phyloP scores from a whole-genome alignment of 169 alveolate species.

The Miamiensis avidus region DNA sequence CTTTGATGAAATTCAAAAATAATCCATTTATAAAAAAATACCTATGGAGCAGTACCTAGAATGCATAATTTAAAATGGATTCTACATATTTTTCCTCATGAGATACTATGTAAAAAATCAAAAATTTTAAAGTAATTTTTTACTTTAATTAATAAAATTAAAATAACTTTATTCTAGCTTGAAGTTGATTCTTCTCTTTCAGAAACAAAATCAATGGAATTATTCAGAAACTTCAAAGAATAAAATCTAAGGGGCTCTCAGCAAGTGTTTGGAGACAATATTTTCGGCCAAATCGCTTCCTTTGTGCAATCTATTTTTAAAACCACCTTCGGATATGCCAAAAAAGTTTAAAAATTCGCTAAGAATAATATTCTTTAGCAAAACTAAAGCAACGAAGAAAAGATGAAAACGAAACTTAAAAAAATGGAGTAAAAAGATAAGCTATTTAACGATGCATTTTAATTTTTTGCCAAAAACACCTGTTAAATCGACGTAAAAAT shows the following conservation, averaged over 20 bases:
- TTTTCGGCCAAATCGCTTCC: conserved; percentile 16
- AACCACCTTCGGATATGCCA: conserved; percentile 44
- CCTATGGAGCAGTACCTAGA: conserved; percentile 2
- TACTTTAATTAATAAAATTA: neutral
- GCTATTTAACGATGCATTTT: conserved; percentile 37
- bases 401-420: conserved; percentile 47
- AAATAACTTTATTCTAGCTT: neutral
- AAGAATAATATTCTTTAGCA: conserved; percentile 32
- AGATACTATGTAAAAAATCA: conserved; percentile 38
- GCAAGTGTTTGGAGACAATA: conserved; percentile 4
- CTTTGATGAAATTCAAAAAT: conserved; percentile 5
- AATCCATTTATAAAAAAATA: neutral
- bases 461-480: conserved; percentile 49
- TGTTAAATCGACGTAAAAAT: conserved; percentile 57
- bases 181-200: neutral
- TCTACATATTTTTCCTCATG: conserved; percentile 35
- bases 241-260: conserved; percentile 3
- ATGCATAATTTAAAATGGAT: conserved; percentile 38
- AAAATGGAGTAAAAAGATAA: conserved; percentile 45
- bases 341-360: conserved; percentile 50
- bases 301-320: conserved; percentile 28
- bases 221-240: neutral
- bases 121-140: neutral
- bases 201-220: neutral
- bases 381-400: conserved; percentile 47